Base-by-base conservation (phyloP, 257 asterid species). In the Petrea volubilis region DNA sequence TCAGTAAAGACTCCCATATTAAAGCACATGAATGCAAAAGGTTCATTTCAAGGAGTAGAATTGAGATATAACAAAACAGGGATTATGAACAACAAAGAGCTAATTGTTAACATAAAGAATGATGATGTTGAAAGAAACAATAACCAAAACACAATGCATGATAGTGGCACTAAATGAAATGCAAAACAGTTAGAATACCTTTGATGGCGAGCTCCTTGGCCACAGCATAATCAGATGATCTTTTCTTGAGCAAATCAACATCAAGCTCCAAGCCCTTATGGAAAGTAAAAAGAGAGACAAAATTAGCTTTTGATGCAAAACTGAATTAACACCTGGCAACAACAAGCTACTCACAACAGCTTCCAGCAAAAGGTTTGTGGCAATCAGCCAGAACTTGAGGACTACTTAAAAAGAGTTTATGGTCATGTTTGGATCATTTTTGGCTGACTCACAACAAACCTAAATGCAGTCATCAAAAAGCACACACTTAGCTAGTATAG, bases 141-240 rank as follows among this genome's bases (percentile, higher is more conserved):
- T 20, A n/a, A 55, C 47, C 62, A 60, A 72, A 61, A 53, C 6
- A 21, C 36, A 28, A 20, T 31, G 29, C 9, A 15, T 40, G 12
- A 24, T 36, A 29, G 43, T 14, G 21, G 60, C 11, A 33, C 25
- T 1, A n/a, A 25, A 49, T 57, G 64, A 67, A 23, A 36, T 23
- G 34, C 34, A 71, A 9, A 71, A 34, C 12, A 40, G 18, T 21
- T 18, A 10, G 27, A 15, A 21, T 84, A 92, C 98, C 98, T 80
- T 74, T 86, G 74, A 95, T 79, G 43, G 95, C 93, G 29, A 71
- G 81, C 68, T 85, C 86, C 85, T 95, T 95, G 72, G 98, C 93
- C 53, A 77, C 80, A 63, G 94, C 97, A 85, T 95, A 95, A 29
- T 88, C 92, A 3, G 84, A 72, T 49, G 97, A 88, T 36, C 70